phyloP scores from a whole-genome alignment of 352 stramenopile species.

The Hyaloperonospora brassicae region DNA sequence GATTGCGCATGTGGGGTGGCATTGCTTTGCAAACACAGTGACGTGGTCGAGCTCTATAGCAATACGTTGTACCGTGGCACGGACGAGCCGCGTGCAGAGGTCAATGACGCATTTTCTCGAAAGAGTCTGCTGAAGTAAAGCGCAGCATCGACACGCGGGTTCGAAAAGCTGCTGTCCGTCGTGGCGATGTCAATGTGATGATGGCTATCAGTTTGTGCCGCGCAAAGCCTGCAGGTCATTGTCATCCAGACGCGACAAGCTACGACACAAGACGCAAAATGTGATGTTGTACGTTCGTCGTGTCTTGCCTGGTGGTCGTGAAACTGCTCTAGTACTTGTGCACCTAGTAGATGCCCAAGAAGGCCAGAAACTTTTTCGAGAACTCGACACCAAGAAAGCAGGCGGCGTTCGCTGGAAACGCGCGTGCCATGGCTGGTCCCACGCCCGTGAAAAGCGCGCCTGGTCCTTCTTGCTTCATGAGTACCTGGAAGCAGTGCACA shows the following conservation, averaged over 20 bases:
- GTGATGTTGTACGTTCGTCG: neutral
- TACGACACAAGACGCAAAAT: neutral
- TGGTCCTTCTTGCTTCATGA: constrained; percentile 92
- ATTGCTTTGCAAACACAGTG: constrained; percentile 23
- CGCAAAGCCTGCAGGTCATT: neutral
- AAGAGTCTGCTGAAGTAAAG: constrained; percentile 59
- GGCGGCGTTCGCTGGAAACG: constrained; percentile 93
- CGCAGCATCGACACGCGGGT: neutral
- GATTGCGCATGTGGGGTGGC: no score
- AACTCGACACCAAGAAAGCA: constrained; percentile 91
- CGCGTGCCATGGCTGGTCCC: constrained; percentile 89
- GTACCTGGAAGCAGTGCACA: constrained; percentile 85
- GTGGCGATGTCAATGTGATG: no score
- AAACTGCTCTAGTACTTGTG: neutral
- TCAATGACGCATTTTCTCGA: constrained; percentile 80
- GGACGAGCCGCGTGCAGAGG: constrained; percentile 70
- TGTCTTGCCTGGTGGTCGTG: neutral
- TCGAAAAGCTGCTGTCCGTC: no score
- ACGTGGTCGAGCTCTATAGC: constrained; percentile 77
- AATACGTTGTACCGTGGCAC: constrained; percentile 80
- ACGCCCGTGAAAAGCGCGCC: constrained; percentile 92
- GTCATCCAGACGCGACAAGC: neutral
- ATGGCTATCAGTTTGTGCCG: neutral
- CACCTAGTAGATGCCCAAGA: constrained; percentile 67
- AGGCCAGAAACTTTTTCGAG: constrained; percentile 76